These are phyloP conservation scores for Verticillium zaregamsianum DNA, from an alignment of 2,329 filamentous ascomycete genomes.

Conservation along the genomic window DNA sequence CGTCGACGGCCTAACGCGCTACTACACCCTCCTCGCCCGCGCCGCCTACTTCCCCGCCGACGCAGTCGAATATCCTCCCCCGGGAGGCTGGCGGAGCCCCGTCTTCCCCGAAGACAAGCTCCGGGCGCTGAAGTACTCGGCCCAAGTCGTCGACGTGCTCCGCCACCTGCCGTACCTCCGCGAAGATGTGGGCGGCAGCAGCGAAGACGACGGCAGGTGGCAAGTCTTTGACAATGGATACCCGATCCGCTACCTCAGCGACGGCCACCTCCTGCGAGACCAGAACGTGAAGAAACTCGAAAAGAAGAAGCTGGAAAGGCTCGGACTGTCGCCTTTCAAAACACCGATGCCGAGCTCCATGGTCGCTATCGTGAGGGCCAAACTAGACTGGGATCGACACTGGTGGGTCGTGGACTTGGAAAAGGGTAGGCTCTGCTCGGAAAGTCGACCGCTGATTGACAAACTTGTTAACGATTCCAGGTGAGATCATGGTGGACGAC, in stretches of 20 bases:
- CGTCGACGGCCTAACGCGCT: neutral
- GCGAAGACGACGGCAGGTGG: neutral
- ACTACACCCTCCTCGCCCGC: conserved; percentile 1
- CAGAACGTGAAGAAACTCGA: conserved; percentile 18
- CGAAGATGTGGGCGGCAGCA: neutral
- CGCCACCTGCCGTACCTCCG: conserved; percentile 6
- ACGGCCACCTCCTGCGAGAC: conserved; percentile 20
- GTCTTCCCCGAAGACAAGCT: neutral
- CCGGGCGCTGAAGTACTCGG: conserved; percentile 3
- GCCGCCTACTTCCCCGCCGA: conserved; percentile 1
- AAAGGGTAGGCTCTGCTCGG: neutral
- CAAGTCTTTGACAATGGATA: neutral
- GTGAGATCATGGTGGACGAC: neutral
- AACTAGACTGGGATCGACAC: conserved; percentile 6
- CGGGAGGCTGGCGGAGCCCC: neutral
- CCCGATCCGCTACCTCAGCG: conserved; percentile 5
- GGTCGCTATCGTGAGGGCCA: conserved; percentile 1
- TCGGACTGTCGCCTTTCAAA: neutral
- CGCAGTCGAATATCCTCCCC: neutral
- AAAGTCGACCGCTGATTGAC: too few relatives aligned
- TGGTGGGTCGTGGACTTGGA: neutral
- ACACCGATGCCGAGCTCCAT: neutral
- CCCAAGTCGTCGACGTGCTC: conserved; percentile 4
- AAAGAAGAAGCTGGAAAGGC: neutral
- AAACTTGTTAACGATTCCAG: neutral